A percentile compares a stretch with the other conserved stretches of the same genome.
These are phyloP conservation scores for Gastrodia elata DNA, from an alignment of 106 monocot species.

Conservation along the genomic window DNA sequence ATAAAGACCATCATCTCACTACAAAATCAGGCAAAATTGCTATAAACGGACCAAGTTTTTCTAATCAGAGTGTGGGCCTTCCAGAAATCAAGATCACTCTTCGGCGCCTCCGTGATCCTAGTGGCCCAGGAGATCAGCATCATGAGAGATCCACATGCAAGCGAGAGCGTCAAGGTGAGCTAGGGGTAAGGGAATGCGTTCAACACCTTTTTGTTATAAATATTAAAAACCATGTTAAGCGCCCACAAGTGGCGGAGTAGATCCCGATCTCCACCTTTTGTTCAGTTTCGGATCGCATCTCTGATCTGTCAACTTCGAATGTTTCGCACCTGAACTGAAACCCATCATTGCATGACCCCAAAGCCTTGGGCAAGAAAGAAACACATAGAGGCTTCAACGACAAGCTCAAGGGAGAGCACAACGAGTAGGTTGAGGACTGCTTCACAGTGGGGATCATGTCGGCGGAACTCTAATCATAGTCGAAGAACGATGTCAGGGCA, in stretches of 20 bases:
- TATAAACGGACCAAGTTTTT: background rate
- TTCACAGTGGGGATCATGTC: constrained; percentile 4
- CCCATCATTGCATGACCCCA: constrained; percentile 2
- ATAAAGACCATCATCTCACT: too few relatives aligned
- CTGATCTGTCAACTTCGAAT: constrained; percentile 26
- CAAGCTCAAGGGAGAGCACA: background rate
- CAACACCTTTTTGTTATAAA: constrained; percentile 95
- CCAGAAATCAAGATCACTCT: constrained; percentile 72
- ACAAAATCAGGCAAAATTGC: too few relatives aligned
- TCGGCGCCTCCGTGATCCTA: constrained; percentile 56
- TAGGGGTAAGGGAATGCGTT: constrained; percentile 84
- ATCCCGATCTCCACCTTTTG: constrained; percentile 66
- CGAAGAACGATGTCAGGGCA: too few relatives aligned
- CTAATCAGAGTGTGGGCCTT: constrained; percentile 76
- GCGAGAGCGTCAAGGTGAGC: constrained; percentile 87
- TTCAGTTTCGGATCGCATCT: constrained; percentile 18
- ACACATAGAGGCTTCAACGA: constrained; percentile 8
- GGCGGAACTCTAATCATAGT: too few relatives aligned
- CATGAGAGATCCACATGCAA: constrained; percentile 71
- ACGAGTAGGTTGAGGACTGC: constrained; percentile 1
- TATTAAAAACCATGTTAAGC: constrained; percentile 84
- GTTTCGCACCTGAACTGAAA: constrained; percentile 8
- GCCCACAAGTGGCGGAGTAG: constrained; percentile 91
- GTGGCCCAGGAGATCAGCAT: constrained; percentile 78
- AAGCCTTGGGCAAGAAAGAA: constrained; percentile 3